A percentile compares a stretch with the other conserved stretches of the same genome.
Conservation (phyloP, 257 asterid genomes). For the Nicotiana knightiana region DNA sequence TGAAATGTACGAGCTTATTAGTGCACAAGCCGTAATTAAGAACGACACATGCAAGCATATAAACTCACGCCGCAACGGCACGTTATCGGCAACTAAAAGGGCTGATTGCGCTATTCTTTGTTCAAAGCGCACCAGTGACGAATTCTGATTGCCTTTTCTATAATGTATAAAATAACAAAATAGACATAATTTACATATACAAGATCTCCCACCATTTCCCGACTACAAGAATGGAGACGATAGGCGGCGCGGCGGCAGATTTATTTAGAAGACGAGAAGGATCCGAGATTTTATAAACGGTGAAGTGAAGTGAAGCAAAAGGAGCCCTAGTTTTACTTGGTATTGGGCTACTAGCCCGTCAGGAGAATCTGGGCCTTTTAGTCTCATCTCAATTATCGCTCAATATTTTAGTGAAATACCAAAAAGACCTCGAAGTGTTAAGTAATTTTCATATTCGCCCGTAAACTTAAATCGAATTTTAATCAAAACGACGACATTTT, state of each 20-base stretch:
- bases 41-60: slow-evolving; percentile 55
- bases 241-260: background rate
- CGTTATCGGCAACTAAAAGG: slow-evolving; percentile 38
- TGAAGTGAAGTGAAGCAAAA: background rate
- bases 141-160: background rate
- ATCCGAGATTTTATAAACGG: background rate
- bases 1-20: slow-evolving; percentile 27
- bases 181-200: background rate
- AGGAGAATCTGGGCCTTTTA: background rate
- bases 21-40: slow-evolving; percentile 42
- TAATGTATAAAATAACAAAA: background rate
- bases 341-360: background rate
- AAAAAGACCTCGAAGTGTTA: background rate
- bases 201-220: background rate
- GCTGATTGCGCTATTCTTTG: slow-evolving; percentile 28
- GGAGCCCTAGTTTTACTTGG: background rate
- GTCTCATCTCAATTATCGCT: background rate
- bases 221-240: background rate
- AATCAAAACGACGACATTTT: slow-evolving; percentile 9
- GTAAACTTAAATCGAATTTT: background rate
- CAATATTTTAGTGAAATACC: background rate
- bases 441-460: background rate
- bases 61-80: slow-evolving; percentile 20
- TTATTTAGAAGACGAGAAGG: background rate
- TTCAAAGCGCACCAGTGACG: slow-evolving; percentile 28